phyloP scores from a whole-genome alignment of 2,329 filamentous ascomycete species.

The Pseudopithomyces chartarum region DNA sequence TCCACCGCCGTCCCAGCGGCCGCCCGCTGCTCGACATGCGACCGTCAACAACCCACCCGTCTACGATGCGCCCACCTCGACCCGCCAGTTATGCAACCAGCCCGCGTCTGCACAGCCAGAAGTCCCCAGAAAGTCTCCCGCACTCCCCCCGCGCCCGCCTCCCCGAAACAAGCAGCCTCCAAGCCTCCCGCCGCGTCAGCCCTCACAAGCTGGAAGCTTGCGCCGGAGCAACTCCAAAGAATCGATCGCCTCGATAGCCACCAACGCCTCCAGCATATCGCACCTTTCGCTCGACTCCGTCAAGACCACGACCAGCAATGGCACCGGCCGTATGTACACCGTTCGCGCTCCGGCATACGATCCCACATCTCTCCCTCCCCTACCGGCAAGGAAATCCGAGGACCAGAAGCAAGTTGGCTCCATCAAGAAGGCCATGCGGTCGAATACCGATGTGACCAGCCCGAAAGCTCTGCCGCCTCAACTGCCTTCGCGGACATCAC shows the following conservation, averaged over 20 bases:
- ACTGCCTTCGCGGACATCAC: constrained; percentile 33
- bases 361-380: constrained; percentile 57
- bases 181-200: constrained; percentile 50
- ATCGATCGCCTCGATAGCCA: constrained; percentile 60
- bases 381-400: constrained; percentile 57
- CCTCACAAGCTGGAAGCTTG: constrained; percentile 45
- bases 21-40: constrained; percentile 38
- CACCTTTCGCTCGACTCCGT: constrained; percentile 57
- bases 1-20: constrained; percentile 45
- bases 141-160: constrained; percentile 49
- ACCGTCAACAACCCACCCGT: constrained; percentile 49
- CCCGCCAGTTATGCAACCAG: constrained; percentile 45
- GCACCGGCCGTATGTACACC: constrained; percentile 34
- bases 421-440: constrained; percentile 44
- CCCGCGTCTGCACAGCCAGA: constrained; percentile 30
- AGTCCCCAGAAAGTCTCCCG: constrained; percentile 30
- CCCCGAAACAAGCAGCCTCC: constrained; percentile 53
- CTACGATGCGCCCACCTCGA: constrained; percentile 39
- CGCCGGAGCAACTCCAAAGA: constrained; percentile 48
- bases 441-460: constrained; percentile 31
- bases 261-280: constrained; percentile 53
- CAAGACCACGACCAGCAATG: constrained; percentile 46
- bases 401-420: constrained; percentile 46
- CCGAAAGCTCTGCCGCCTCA: constrained; percentile 32
- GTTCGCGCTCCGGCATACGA: constrained; percentile 63